These are phyloP conservation scores for Neurospora pannonica DNA, from an alignment of 495 filamentous ascomycete species.

Conservation along the genomic window DNA sequence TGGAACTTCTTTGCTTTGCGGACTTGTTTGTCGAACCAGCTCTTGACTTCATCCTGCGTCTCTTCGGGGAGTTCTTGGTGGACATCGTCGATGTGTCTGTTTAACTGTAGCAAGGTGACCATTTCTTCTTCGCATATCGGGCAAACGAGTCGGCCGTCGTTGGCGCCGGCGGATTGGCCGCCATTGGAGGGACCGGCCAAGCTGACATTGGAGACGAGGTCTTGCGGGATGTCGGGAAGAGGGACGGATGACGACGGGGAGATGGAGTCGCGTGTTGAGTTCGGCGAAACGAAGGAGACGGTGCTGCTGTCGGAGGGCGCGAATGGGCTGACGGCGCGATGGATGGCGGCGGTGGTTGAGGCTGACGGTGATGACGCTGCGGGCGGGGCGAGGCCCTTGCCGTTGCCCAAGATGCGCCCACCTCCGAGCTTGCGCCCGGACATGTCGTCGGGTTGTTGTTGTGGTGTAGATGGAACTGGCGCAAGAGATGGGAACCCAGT, in stretches of 20 bases:
- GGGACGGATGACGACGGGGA: slow-evolving; percentile 31
- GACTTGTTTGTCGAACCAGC: slow-evolving; percentile 96
- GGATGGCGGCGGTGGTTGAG: not conserved
- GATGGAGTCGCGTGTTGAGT: slow-evolving; percentile 19
- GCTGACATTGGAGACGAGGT: slow-evolving; percentile 39
- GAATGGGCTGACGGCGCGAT: slow-evolving; percentile 33
- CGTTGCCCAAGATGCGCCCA: slow-evolving; percentile 79
- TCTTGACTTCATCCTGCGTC: slow-evolving; percentile 94
- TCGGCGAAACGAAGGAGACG: slow-evolving; percentile 35
- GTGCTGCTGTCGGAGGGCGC: slow-evolving; percentile 45
- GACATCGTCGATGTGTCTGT: slow-evolving; percentile 88
- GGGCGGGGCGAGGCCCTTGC: slow-evolving; percentile 64
- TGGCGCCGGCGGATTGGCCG: slow-evolving; percentile 6
- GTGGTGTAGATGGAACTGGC: not conserved
- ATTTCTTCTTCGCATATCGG: slow-evolving; percentile 97
- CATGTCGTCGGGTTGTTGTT: slow-evolving; percentile 38
- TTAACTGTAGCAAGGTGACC: slow-evolving; percentile 90
- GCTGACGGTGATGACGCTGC: slow-evolving; percentile 2
- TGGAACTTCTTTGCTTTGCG: slow-evolving; percentile 93
- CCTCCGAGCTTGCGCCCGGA: slow-evolving; percentile 77
- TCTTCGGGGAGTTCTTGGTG: slow-evolving; percentile 90
- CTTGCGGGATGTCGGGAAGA: slow-evolving; percentile 31
- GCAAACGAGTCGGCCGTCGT: slow-evolving; percentile 58
- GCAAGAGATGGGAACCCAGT: not conserved
- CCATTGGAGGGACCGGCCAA: slow-evolving; percentile 35